Conservation (phyloP, 1,284 basidiomycete species). For the Amylostereum chailletii region DNA sequence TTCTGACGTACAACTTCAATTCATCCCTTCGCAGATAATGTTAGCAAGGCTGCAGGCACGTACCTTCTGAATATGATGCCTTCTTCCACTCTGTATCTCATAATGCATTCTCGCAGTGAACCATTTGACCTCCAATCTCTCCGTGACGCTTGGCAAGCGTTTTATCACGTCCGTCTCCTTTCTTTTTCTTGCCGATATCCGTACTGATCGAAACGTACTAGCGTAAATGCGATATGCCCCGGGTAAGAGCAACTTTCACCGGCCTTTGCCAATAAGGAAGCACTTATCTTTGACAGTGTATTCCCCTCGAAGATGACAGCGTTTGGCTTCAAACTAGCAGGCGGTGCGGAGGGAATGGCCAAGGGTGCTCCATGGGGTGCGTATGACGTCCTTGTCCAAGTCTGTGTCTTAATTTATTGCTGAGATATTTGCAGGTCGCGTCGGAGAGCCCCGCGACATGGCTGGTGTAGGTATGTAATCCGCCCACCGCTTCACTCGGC, state of each 20-base stretch:
- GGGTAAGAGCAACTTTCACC: slow-evolving; percentile 33
- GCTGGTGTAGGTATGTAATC: slow-evolving; percentile 48
- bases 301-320: slow-evolving; percentile 88
- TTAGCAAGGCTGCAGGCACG: slow-evolving; percentile 70
- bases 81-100: background rate
- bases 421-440: slow-evolving; percentile 39
- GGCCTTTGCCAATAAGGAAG: background rate
- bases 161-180: slow-evolving; percentile 53
- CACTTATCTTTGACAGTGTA: slow-evolving; percentile 32
- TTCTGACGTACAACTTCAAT: no score
- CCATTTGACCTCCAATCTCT: slow-evolving; percentile 72
- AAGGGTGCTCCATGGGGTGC: slow-evolving; percentile 55
- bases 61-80: background rate
- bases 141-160: slow-evolving; percentile 54
- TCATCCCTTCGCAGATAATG: slow-evolving; percentile 40
- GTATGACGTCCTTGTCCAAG: slow-evolving; percentile 5
- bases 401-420: background rate
- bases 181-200: slow-evolving; percentile 1
- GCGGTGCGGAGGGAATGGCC: slow-evolving; percentile 41
- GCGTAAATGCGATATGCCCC: slow-evolving; percentile 82
- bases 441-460: slow-evolving; percentile 63
- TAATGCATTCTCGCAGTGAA: slow-evolving; percentile 38
- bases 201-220: slow-evolving; percentile 17
- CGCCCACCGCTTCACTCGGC: no score
- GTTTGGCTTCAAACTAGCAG: slow-evolving; percentile 54